Percentiles rank a stretch among this genome's conserved stretches.
These are phyloP conservation scores for Cytospora schulzeri DNA, from an alignment of 2,329 filamentous ascomycete genomes.

Conservation along the genomic window DNA sequence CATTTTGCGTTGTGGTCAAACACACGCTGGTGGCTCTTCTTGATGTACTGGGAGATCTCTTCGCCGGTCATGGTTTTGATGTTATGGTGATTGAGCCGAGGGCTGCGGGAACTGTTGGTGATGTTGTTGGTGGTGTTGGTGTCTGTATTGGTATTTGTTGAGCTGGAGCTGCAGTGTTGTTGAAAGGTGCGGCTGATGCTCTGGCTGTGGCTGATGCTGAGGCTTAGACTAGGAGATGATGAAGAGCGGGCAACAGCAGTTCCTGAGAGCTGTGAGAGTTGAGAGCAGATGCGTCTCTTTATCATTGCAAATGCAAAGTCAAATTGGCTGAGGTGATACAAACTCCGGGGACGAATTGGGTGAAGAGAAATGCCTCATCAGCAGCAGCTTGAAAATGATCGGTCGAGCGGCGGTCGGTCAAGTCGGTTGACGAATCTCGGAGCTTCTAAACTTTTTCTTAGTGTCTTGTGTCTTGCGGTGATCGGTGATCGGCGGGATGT, in stretches of 20 bases:
- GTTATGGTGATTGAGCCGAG: neutral
- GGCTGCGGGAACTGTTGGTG: neutral
- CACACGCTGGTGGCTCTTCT: constrained; percentile 66
- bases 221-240: constrained; percentile 6
- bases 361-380: constrained; percentile 1
- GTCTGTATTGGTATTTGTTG: constrained; percentile 18
- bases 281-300: constrained; percentile 23
- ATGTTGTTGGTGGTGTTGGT: constrained; percentile 18
- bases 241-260: constrained; percentile 6
- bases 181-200: neutral
- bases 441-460: neutral
- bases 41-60: constrained; percentile 57
- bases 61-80: constrained; percentile 35
- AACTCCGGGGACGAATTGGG: neutral
- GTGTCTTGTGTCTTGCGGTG: neutral
- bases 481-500: neutral
- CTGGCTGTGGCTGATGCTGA: constrained; percentile 2
- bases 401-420: neutral
- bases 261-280: constrained; percentile 11
- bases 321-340: neutral
- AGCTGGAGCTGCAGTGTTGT: constrained; percentile 6
- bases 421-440: neutral
- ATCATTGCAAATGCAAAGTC: constrained; percentile 17
- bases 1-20: constrained; percentile 70
- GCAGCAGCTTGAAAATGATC: neutral